Percentiles rank a stretch among this genome's conserved stretches.
Conservation (phyloP, 2,329 filamentous ascomycete species). For the Xylaria hypoxylon region DNA sequence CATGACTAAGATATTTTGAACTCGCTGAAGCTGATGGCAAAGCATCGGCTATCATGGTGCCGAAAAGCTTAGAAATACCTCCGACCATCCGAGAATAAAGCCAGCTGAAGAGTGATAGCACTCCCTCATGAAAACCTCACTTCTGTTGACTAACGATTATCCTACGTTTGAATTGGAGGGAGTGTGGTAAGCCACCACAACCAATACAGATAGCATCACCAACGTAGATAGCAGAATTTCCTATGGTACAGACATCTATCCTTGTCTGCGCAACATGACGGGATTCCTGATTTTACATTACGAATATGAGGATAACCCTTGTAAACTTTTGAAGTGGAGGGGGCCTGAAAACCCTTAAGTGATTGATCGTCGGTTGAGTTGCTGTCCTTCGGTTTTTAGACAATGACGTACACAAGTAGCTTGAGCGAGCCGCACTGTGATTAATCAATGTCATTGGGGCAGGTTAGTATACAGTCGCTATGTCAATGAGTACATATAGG, state of each 20-base stretch:
- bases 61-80: background rate
- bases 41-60: too few relatives aligned
- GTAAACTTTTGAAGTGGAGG: background rate
- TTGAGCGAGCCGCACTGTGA: background rate
- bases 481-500: background rate
- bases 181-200: background rate
- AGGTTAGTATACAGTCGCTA: slow-evolving; percentile 1
- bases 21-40: too few relatives aligned
- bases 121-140: background rate
- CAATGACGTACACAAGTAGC: background rate
- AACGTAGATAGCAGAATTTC: background rate
- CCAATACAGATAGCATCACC: background rate
- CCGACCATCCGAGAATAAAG: too few relatives aligned
- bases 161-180: background rate
- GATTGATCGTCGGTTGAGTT: background rate
- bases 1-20: too few relatives aligned
- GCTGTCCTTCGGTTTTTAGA: background rate
- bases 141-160: background rate
- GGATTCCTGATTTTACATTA: background rate
- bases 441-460: background rate
- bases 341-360: background rate
- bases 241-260: background rate
- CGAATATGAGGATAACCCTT: background rate
- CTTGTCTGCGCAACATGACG: background rate
- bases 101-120: background rate